A percentile compares a stretch with the other conserved stretches of the same genome.
Evolutionary conservation across 164 flowering plant species (phyloP).

Genomic region (Nymphaea thermarum): DNA sequence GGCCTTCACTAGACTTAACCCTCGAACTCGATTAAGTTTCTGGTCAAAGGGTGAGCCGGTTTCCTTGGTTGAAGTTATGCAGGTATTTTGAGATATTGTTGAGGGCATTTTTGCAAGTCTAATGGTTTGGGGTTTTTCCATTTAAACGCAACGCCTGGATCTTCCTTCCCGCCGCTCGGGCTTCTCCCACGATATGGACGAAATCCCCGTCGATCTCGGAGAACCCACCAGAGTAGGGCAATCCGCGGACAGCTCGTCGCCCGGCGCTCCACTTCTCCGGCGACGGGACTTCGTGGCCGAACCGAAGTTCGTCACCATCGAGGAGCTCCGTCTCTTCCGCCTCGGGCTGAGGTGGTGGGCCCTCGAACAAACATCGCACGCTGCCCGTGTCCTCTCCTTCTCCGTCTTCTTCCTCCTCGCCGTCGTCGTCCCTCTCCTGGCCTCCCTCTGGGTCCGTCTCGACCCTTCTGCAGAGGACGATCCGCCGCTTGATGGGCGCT

Average conservation of each 20-base stretch:
- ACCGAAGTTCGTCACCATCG: conserved; percentile 22
- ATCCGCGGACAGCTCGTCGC: background rate
- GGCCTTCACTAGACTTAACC: no score
- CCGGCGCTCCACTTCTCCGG: conserved; percentile 20
- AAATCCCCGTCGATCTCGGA: conserved; percentile 3
- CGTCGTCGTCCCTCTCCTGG: conserved; percentile 23
- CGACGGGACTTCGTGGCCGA: conserved; percentile 12
- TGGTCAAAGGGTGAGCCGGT: no score
- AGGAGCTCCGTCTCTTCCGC: conserved; percentile 35
- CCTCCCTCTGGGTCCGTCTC: conserved; percentile 12
- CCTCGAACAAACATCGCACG: conserved; percentile 41
- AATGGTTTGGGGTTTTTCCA: no score
- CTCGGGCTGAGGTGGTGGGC: conserved; percentile 47
- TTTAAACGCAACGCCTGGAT: no score
- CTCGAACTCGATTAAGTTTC: no score
- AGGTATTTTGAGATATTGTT: no score
- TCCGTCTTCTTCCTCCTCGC: conserved; percentile 23
- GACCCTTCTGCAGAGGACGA: conserved; percentile 7
- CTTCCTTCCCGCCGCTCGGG: background rate
- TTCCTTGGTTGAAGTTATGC: no score
- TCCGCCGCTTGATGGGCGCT: conserved; percentile 20
- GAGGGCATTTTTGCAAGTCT: no score
- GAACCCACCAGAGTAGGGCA: background rate
- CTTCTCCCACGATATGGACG: background rate
- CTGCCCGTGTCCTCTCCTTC: conserved; percentile 27